Conservation (phyloP, 495 filamentous ascomycete genomes). For the Massariosphaeria phaeospora region DNA sequence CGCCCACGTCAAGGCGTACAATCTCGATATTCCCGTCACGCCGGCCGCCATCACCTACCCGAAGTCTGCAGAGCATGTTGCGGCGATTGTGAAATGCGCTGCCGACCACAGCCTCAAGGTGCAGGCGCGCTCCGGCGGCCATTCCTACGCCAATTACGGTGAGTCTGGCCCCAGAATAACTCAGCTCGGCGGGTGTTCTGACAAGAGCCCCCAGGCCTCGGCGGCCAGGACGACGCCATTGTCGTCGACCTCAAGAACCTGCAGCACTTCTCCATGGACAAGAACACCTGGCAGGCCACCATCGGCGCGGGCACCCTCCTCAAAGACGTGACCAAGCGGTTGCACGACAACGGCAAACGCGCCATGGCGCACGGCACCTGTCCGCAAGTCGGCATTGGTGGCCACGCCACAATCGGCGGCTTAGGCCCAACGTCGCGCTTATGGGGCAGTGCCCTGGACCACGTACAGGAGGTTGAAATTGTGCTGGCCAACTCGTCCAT, state of each 20-base stretch:
- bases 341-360: slow-evolving; percentile 31
- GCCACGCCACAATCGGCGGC: slow-evolving; percentile 46
- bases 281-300: slow-evolving; percentile 27
- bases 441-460: slow-evolving; percentile 53
- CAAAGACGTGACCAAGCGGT: slow-evolving; percentile 30
- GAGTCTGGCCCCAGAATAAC: background rate
- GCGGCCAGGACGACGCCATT: slow-evolving; percentile 44
- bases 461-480: slow-evolving; percentile 47
- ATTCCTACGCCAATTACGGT: slow-evolving; percentile 36
- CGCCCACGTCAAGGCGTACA: slow-evolving; percentile 33
- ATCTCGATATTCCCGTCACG: slow-evolving; percentile 26
- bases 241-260: slow-evolving; percentile 47
- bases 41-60: slow-evolving; percentile 33
- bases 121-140: slow-evolving; percentile 31
- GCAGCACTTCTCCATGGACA: slow-evolving; percentile 45
- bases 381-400: slow-evolving; percentile 35
- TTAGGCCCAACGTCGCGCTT: slow-evolving; percentile 52
- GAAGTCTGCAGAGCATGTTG: slow-evolving; percentile 28
- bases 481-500: slow-evolving; percentile 32
- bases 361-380: slow-evolving; percentile 38
- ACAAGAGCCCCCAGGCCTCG: slow-evolving; percentile 40
- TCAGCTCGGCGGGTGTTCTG: background rate
- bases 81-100: slow-evolving; percentile 34
- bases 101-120: slow-evolving; percentile 28
- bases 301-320: slow-evolving; percentile 34